Percentiles rank a stretch among this genome's conserved stretches.
These are phyloP conservation scores for Russula brevipes DNA, from an alignment of 768 basidiomycete genomes.

Conservation along the genomic window DNA sequence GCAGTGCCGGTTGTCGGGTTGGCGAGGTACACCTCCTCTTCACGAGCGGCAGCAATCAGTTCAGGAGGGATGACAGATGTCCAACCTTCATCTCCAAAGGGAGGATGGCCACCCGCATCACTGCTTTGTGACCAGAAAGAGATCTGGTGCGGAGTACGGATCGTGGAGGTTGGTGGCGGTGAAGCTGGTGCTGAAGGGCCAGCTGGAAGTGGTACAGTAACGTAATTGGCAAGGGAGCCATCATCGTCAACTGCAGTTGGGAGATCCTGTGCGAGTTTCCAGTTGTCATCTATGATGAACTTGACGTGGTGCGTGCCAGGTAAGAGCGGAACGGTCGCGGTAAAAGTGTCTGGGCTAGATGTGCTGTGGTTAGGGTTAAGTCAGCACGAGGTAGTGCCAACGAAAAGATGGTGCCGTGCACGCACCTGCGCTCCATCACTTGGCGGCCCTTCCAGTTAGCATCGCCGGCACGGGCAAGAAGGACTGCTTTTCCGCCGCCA, in stretches of 20 bases:
- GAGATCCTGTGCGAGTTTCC: conserved; percentile 72
- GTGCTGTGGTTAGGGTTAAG: conserved; percentile 20
- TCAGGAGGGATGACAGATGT: conserved; percentile 73
- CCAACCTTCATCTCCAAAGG: conserved; percentile 50
- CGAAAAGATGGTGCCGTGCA: conserved; percentile 21
- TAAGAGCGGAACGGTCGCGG: conserved; percentile 48
- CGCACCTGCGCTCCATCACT: conserved; percentile 60
- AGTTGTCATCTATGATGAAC: conserved; percentile 89
- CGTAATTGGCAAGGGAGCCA: conserved; percentile 91
- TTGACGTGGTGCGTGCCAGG: conserved; percentile 93
- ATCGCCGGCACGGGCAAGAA: conserved; percentile 69
- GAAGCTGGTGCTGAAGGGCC: conserved; percentile 32
- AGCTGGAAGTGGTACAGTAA: conserved; percentile 52
- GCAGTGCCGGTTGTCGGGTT: conserved; percentile 40
- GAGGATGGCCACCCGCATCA: conserved; percentile 5
- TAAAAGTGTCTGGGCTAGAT: conserved; percentile 34
- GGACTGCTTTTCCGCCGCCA: conserved; percentile 54
- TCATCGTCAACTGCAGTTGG: conserved; percentile 91
- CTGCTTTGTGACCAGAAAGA: conserved; percentile 43
- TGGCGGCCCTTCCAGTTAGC: conserved; percentile 70
- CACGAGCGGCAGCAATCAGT: conserved; percentile 70
- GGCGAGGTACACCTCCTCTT: conserved; percentile 75
- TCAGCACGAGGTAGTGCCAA: conserved; percentile 10
- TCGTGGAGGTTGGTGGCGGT: conserved; percentile 31
- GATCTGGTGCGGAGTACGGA: conserved; percentile 27